These are phyloP conservation scores for Ostreobium quekettii DNA, from an alignment of 139 green algal genomes.

Conservation along the genomic window DNA sequence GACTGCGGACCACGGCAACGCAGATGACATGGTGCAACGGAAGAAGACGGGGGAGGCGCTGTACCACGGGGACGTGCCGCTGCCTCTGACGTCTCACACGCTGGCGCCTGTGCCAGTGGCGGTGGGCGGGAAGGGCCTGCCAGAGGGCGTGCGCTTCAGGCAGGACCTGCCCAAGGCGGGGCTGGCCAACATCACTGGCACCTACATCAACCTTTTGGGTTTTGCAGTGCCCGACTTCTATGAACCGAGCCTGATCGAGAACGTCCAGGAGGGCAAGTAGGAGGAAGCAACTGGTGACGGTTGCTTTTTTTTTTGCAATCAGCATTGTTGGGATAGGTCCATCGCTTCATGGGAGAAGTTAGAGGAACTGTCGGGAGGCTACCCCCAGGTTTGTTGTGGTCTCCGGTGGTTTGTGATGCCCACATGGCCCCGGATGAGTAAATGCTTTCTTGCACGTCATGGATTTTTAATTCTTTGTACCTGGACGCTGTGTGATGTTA, in stretches of 20 bases:
- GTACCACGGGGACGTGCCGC: slow-evolving; percentile 50
- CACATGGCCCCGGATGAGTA: no score
- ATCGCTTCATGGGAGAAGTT: no score
- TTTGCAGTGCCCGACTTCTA: slow-evolving; percentile 64
- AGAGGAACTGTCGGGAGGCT: no score
- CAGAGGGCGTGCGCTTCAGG: slow-evolving; percentile 54
- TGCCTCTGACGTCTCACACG: slow-evolving; percentile 89
- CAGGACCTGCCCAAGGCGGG: slow-evolving; percentile 73
- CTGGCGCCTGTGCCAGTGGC: slow-evolving; percentile 82
- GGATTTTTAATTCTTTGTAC: no score
- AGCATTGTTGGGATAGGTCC: no score
- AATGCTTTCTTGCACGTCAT: no score
- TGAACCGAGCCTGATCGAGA: slow-evolving; percentile 56
- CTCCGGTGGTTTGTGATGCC: no score
- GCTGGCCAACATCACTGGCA: slow-evolving; percentile 89
- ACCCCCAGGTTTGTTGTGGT: no score
- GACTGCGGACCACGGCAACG: slow-evolving; percentile 90
- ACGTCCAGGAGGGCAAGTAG: no score
- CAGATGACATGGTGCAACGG: slow-evolving; percentile 94
- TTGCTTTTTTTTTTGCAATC: no score
- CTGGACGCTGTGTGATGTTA: no score
- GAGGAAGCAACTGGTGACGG: no score
- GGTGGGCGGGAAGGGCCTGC: slow-evolving; percentile 81
- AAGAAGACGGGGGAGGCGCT: slow-evolving; percentile 80
- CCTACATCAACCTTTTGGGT: slow-evolving; percentile 86